phyloP scores from a whole-genome alignment of 1,284 basidiomycete genomes.

The Tilletia indica region DNA sequence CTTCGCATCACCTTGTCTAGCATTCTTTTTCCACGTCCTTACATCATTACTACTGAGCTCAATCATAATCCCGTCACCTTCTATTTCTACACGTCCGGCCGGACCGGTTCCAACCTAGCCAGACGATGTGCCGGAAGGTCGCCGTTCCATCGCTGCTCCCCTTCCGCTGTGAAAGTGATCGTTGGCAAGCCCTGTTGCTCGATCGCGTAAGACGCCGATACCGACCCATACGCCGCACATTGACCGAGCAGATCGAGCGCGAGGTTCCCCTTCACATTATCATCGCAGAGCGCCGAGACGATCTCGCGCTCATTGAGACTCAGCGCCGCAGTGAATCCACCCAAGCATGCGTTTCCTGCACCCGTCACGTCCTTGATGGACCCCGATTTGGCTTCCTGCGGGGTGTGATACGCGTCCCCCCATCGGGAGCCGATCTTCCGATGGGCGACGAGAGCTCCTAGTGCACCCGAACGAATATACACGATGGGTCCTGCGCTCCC shows the following conservation, averaged over 20 bases:
- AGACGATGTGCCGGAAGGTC: constrained; percentile 20
- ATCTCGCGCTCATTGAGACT: constrained; percentile 20
- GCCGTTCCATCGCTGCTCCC: constrained; percentile 33
- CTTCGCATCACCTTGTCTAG: too few species aligned
- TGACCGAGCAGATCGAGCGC: constrained; percentile 17
- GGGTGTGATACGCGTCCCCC: constrained; percentile 32
- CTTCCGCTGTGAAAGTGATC: constrained; percentile 23
- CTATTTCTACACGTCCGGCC: too few species aligned
- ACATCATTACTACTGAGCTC: too few species aligned
- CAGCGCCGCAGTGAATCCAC: constrained; percentile 34
- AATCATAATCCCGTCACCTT: too few species aligned
- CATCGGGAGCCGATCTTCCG: constrained; percentile 23
- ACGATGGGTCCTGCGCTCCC: constrained; percentile 28
- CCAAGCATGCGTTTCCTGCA: constrained; percentile 40
- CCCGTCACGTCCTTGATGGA: constrained; percentile 39
- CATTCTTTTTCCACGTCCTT: too few species aligned
- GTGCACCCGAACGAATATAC: constrained; percentile 36
- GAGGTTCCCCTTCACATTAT: neutral
- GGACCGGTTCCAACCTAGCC: neutral
- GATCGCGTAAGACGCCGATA: constrained; percentile 37
- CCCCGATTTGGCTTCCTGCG: constrained; percentile 8
- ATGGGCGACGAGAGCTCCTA: constrained; percentile 34
- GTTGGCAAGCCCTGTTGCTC: constrained; percentile 38
- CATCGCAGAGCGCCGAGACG: neutral
- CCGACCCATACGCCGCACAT: constrained; percentile 31